Percentiles rank a stretch among this genome's conserved stretches.
Conservation (phyloP, 495 filamentous ascomycete species). For the Podospora tetraspora region DNA sequence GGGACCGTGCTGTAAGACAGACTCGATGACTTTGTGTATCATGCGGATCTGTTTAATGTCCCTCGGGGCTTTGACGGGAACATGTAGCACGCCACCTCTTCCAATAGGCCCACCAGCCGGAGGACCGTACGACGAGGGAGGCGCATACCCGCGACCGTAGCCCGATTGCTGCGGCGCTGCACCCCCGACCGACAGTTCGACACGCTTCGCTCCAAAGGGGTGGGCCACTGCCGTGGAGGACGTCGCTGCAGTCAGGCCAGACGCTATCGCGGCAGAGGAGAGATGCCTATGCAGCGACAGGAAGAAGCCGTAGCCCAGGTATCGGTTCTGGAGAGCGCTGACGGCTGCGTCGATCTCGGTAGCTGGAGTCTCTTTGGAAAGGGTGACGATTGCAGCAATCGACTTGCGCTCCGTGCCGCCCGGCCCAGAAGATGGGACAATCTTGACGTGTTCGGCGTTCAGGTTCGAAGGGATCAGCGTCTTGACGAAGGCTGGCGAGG, state of each 20-base stretch:
- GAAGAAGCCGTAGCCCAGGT: conserved; percentile 84
- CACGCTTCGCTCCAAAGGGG: conserved; percentile 79
- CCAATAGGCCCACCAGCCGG: conserved; percentile 41
- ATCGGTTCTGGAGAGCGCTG: conserved; percentile 72
- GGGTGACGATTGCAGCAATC: conserved; percentile 73
- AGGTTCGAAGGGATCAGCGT: conserved; percentile 62
- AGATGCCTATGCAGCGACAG: conserved; percentile 75
- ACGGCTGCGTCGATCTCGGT: conserved; percentile 81
- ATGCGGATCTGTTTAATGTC: conserved; percentile 75
- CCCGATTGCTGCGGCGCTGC: conserved; percentile 56
- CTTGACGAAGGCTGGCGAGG: conserved; percentile 69
- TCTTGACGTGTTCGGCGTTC: conserved; percentile 69
- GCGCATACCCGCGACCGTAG: conserved; percentile 71
- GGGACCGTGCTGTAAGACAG: conserved; percentile 68
- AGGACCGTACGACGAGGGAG: conserved; percentile 62
- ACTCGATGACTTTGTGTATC: conserved; percentile 85
- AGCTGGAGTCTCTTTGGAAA: conserved; percentile 77
- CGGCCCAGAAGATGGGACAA: conserved; percentile 48
- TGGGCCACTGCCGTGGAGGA: conserved; percentile 52
- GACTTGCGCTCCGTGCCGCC: conserved; percentile 65
- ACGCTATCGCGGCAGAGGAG: conserved; percentile 69
- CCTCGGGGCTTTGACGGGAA: conserved; percentile 68
- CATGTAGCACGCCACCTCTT: conserved; percentile 51
- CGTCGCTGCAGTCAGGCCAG: conserved; percentile 47
- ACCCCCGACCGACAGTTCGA: conserved; percentile 44